Evolutionary conservation across 1,284 basidiomycete species (phyloP), one percentile per base, ranked within the genome.

Genomic region (Pascua guehoae): DNA sequence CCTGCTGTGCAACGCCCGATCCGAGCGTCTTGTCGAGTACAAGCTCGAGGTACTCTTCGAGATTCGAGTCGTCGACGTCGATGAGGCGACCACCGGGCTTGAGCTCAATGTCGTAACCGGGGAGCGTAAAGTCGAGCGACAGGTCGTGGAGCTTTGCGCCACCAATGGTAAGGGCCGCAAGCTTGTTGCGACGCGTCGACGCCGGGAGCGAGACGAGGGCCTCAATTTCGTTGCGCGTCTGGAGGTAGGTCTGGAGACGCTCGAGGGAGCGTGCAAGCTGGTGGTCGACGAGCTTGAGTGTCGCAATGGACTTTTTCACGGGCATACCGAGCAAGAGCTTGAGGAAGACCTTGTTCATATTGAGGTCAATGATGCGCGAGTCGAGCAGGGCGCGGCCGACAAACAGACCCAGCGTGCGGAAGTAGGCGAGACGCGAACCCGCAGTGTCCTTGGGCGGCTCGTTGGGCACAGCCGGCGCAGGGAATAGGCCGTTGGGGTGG

Each of bases 371-470:
- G 73, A 98, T 98, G 44, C 96, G 85, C 24, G 93, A 96, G 77
- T 99, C 96, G 48, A 98, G 81, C 81, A 98, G 86, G 2, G 94
- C 92, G 79, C 98, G 96, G 40, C 94, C 96, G n/a, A 97, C 86
- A 73, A 98, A 97, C 72, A 96, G 89, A 7, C 96, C 96, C 44
- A 98, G 86, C 17, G 95, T 88, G 53, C 87, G 85, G 78, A 95
- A 88, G 53, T 94, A 84, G 66, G 90, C 86, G 5, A 88, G 86
- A 7, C 70, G 68, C 1, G 68, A 57, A 16, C 12, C 39, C 8
- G 58, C 24, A 41, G 52, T 47, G 12, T 49, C 37, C 10, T 44
- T 18, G 41, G 54, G 46, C 39, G 54, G 40, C 36, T 89, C 86
- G 57, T 84, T 82, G 1, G 81, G 72, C 51, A 83, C 82, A 38